A percentile compares a stretch with the other conserved stretches of the same genome.
These are phyloP conservation scores for Gonapodya prolifera DNA, from an alignment of 192 early-diverging fungal species.

Conservation along the genomic window DNA sequence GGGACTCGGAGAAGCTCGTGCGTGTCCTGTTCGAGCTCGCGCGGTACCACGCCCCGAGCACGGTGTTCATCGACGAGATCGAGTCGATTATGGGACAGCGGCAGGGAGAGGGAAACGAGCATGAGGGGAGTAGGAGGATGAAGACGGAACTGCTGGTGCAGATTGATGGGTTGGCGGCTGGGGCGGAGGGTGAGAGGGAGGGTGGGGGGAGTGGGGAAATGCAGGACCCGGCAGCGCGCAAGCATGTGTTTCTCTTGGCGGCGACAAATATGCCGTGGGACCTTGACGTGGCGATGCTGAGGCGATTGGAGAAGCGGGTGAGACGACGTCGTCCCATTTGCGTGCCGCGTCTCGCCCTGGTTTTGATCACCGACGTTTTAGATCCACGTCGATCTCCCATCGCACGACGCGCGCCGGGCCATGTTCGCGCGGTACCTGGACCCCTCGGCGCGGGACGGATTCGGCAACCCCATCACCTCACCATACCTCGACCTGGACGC, in stretches of 20 bases:
- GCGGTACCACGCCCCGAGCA: constrained; percentile 41
- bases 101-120: no score
- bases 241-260: constrained; percentile 50
- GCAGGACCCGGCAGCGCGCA: no score
- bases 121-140: constrained; percentile 19
- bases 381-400: constrained; percentile 34
- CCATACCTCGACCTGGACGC: constrained; percentile 29
- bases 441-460: constrained; percentile 29
- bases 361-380: background rate
- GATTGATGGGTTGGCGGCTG: constrained; percentile 53
- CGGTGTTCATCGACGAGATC: constrained; percentile 55
- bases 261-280: constrained; percentile 59
- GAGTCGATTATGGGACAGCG: constrained; percentile 33
- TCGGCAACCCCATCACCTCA: no score
- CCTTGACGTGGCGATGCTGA: constrained; percentile 43
- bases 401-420: constrained; percentile 28
- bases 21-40: constrained; percentile 45
- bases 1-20: constrained; percentile 50
- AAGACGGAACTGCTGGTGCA: constrained; percentile 52
- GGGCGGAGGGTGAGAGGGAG: no score
- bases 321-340: no score
- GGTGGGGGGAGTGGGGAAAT: no score
- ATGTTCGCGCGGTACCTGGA: constrained; percentile 33
- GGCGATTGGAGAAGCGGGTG: constrained; percentile 46
- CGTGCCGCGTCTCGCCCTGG: constrained; percentile 9